A percentile compares a stretch with the other conserved stretches of the same genome.
Conservation (phyloP, 2,329 filamentous ascomycete genomes). For the Ophiostoma himal-ulmi region DNA sequence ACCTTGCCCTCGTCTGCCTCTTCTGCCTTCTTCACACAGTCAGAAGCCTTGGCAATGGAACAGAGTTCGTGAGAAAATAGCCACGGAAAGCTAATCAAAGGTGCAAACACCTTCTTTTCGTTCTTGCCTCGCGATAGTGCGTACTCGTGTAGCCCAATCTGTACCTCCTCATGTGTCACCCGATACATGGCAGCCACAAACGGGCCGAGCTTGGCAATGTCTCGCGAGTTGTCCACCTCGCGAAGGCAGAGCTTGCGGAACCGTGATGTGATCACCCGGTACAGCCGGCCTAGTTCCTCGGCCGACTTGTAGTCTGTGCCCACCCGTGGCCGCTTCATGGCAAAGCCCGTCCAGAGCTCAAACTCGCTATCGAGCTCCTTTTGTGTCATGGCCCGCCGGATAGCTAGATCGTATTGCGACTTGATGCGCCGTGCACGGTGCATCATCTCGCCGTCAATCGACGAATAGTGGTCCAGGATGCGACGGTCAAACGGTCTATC, state of each 20-base stretch:
- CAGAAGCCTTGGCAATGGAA: constrained; percentile 48
- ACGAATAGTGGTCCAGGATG: constrained; percentile 57
- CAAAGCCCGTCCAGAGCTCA: constrained; percentile 84
- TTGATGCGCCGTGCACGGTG: constrained; percentile 63
- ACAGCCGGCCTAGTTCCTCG: constrained; percentile 70
- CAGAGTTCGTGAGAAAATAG: constrained; percentile 70
- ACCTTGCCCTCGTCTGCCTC: background rate
- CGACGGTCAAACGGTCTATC: constrained; percentile 67
- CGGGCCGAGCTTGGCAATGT: constrained; percentile 55
- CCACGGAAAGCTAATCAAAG: constrained; percentile 92
- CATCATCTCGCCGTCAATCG: constrained; percentile 45
- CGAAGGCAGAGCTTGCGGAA: constrained; percentile 63
- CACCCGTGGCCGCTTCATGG: constrained; percentile 66
- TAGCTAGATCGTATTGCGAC: constrained; percentile 65
- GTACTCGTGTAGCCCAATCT: constrained; percentile 50
- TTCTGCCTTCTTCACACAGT: background rate
- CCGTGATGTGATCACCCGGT: constrained; percentile 58
- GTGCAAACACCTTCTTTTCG: constrained; percentile 50
- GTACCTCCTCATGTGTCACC: constrained; percentile 67
- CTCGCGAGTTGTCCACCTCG: constrained; percentile 52
- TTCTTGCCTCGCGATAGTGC: constrained; percentile 10
- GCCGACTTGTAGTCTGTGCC: constrained; percentile 78
- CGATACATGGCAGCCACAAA: constrained; percentile 86
- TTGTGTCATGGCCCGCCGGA: constrained; percentile 78
- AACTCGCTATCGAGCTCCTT: constrained; percentile 81